These are phyloP conservation scores for Elongisporangium prolatum DNA, from an alignment of 352 stramenopile genomes.

Conservation along the genomic window DNA sequence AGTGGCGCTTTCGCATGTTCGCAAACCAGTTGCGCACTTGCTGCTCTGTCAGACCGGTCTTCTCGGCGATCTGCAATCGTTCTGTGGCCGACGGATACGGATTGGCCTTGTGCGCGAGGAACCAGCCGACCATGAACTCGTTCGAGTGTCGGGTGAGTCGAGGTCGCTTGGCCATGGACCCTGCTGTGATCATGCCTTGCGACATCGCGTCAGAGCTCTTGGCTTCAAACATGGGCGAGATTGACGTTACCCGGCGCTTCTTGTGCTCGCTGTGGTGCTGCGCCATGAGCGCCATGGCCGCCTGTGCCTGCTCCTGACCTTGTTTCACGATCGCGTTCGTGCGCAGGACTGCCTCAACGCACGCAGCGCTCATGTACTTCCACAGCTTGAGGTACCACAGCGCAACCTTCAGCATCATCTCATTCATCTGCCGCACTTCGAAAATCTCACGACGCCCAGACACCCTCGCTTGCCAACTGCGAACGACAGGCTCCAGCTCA, in stretches of 20 bases:
- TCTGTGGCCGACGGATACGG: conserved; percentile 71
- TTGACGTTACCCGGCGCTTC: conserved; percentile 21
- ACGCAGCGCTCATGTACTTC: conserved; percentile 35
- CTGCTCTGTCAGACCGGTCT: conserved; percentile 68
- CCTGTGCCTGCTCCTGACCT: conserved; percentile 15
- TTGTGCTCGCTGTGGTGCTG: conserved; percentile 6
- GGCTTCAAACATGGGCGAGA: conserved; percentile 28
- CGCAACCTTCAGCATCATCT: conserved; percentile 50
- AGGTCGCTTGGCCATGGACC: conserved; percentile 30
- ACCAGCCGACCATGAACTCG: conserved; percentile 85
- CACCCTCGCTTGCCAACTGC: background rate
- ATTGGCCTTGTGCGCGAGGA: conserved; percentile 81
- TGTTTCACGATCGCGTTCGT: conserved; percentile 19
- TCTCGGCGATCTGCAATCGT: conserved; percentile 58
- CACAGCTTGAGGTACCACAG: conserved; percentile 58
- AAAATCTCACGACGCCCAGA: background rate
- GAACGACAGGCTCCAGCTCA: conserved; percentile 16
- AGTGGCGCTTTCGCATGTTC: conserved; percentile 88
- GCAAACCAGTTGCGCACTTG: conserved; percentile 88
- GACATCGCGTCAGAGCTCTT: conserved; percentile 30
- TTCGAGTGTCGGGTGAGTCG: conserved; percentile 71
- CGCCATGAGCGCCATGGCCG: conserved; percentile 2
- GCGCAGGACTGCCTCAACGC: conserved; percentile 29
- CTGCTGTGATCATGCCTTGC: conserved; percentile 26
- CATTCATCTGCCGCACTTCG: conserved; percentile 25